phyloP scores from a whole-genome alignment of 2,329 filamentous ascomycete species.

The Penicillium vulpinum region DNA sequence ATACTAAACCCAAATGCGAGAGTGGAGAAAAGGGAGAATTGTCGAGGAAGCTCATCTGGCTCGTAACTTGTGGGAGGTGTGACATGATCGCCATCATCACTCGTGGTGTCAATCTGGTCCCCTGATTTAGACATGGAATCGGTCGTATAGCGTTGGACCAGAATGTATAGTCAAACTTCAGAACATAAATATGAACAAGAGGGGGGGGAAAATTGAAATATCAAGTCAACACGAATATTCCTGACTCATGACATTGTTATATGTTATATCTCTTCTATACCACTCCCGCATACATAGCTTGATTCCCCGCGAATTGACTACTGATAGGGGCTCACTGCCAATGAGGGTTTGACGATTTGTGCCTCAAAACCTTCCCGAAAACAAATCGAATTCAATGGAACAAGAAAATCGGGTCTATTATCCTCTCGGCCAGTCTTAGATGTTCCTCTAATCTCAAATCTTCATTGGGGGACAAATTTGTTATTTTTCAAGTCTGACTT shows the following conservation, averaged over 20 bases:
- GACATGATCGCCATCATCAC: background rate
- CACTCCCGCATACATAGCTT: no score
- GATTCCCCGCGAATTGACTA: background rate
- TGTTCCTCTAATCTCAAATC: background rate
- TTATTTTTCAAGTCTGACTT: background rate
- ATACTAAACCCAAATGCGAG: conserved; percentile 30
- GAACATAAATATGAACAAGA: no score
- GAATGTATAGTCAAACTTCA: background rate
- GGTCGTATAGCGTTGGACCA: background rate
- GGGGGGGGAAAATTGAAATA: background rate
- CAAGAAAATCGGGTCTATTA: background rate
- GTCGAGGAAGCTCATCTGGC: background rate
- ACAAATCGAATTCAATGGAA: background rate
- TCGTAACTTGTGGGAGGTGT: background rate
- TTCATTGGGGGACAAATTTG: background rate
- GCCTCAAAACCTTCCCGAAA: background rate
- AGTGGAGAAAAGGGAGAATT: conserved; percentile 19
- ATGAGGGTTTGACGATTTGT: background rate
- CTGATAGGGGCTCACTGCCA: background rate
- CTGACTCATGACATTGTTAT: background rate
- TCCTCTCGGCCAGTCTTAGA: background rate
- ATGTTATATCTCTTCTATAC: background rate
- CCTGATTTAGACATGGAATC: background rate
- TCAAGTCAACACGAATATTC: background rate
- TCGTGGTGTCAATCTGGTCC: background rate